Evolutionary conservation across 495 filamentous ascomycete species (phyloP).

Genomic region (Penicillium cosmopolitanum): DNA sequence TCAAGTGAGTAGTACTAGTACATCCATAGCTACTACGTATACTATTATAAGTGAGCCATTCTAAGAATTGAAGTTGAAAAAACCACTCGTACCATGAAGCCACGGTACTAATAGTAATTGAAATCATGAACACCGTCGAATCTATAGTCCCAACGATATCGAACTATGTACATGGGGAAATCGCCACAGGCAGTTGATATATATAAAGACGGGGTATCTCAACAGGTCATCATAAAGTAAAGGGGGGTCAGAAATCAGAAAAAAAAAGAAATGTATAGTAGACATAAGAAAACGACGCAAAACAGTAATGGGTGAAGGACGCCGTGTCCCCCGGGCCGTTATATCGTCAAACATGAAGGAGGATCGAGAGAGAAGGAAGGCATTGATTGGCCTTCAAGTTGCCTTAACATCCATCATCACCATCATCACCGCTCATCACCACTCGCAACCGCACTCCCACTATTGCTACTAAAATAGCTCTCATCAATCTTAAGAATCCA

Average conservation of each 20-base stretch:
- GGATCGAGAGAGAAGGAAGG: no score
- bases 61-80: not conserved
- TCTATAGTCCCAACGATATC: constrained; percentile 38
- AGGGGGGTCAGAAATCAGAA: constrained; percentile 10
- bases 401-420: no score
- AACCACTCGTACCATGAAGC: not conserved
- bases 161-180: constrained; percentile 46
- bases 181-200: constrained; percentile 42
- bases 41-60: no score
- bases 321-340: constrained; percentile 14
- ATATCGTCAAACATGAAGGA: constrained; percentile 32
- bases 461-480: constrained; percentile 54
- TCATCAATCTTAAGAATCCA: constrained; percentile 86
- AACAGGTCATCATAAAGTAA: constrained; percentile 27
- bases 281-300: constrained; percentile 17
- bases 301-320: constrained; percentile 20
- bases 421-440: constrained; percentile 20
- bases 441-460: constrained; percentile 32
- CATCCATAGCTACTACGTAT: no score
- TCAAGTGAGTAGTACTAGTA: no score
- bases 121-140: constrained; percentile 23
- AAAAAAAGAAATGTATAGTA: constrained; percentile 9
- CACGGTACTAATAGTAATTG: not conserved
- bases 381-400: no score
- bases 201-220: constrained; percentile 40